phyloP scores from a whole-genome alignment of 306 rosid species.

The Fragaria vesca region DNA sequence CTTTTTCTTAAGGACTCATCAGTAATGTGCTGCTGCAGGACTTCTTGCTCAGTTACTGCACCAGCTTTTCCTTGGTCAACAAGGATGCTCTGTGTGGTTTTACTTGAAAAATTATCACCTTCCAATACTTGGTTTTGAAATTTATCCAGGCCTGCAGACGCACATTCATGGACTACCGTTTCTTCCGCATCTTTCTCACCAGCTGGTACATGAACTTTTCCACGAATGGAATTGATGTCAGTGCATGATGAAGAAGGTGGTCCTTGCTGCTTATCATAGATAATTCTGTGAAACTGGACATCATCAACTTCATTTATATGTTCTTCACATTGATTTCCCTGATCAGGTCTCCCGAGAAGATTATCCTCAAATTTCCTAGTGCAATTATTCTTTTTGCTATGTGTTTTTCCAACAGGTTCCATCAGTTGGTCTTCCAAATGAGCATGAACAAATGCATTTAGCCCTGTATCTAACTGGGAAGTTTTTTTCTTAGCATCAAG shows the following conservation, averaged over 20 bases:
- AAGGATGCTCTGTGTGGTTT: constrained; percentile 14
- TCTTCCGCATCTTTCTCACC: constrained; percentile 30
- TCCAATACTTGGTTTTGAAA: constrained; percentile 24
- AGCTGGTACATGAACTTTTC: constrained; percentile 20
- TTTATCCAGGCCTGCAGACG: constrained; percentile 29
- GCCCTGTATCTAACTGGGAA: constrained; percentile 47
- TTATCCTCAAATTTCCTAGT: constrained; percentile 25
- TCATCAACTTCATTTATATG: constrained; percentile 32
- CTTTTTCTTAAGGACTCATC: constrained; percentile 31
- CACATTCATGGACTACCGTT: constrained; percentile 25
- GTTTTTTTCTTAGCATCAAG: constrained; percentile 55
- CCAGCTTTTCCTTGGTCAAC: constrained; percentile 27
- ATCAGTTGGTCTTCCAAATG: constrained; percentile 19
- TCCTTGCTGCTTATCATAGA: constrained; percentile 26
- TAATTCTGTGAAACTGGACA: constrained; percentile 14
- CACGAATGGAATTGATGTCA: neutral
- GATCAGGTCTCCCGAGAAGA: constrained; percentile 28
- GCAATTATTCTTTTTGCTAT: constrained; percentile 27
- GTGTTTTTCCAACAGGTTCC: constrained; percentile 21
- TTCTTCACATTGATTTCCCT: constrained; percentile 29
- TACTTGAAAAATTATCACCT: constrained; percentile 26
- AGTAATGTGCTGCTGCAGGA: constrained; percentile 21
- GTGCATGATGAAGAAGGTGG: constrained; percentile 20
- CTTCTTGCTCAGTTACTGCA: constrained; percentile 26
- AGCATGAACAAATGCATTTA: constrained; percentile 39